A percentile compares a stretch with the other conserved stretches of the same genome.
phyloP scores from a whole-genome alignment of 129 eudicot species.

The Chrysanthemum makinoi region DNA sequence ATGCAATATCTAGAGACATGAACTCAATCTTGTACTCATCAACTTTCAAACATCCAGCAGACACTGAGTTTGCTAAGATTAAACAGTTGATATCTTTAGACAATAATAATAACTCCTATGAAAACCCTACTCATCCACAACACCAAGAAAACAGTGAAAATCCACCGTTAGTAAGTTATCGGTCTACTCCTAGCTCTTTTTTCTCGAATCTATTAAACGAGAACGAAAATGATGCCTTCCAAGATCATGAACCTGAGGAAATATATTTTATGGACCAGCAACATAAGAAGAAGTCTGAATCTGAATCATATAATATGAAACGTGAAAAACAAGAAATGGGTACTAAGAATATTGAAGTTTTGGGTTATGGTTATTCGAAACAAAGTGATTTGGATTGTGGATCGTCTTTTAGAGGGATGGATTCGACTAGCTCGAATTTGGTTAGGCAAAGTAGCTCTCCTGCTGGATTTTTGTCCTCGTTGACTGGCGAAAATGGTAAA shows the following conservation, averaged over 20 bases:
- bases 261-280: slow-evolving; percentile 17
- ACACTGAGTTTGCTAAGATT: slow-evolving; percentile 43
- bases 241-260: slow-evolving; percentile 34
- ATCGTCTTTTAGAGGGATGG: slow-evolving; percentile 15
- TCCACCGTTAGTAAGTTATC: slow-evolving; percentile 33
- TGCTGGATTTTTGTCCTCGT: slow-evolving; percentile 66
- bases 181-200: slow-evolving; percentile 75
- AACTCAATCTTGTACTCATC: slow-evolving; percentile 39
- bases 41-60: slow-evolving; percentile 45
- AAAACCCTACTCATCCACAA: slow-evolving; percentile 1
- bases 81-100: slow-evolving; percentile 41
- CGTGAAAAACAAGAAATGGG: slow-evolving; percentile 22
- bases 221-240: slow-evolving; percentile 26
- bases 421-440: slow-evolving; percentile 47
- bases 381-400: slow-evolving; percentile 15
- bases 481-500: slow-evolving; percentile 56
- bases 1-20: slow-evolving; percentile 55
- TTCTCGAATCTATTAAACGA: slow-evolving; percentile 49
- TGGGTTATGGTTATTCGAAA: slow-evolving; percentile 20
- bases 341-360: slow-evolving; percentile 4
- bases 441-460: slow-evolving; percentile 76
- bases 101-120: not conserved
- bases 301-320: slow-evolving; percentile 23
- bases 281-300: not conserved
- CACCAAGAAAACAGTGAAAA: not conserved